Conservation (phyloP, 164 flowering plant genomes). For the Chloranthus sessilifolius region DNA sequence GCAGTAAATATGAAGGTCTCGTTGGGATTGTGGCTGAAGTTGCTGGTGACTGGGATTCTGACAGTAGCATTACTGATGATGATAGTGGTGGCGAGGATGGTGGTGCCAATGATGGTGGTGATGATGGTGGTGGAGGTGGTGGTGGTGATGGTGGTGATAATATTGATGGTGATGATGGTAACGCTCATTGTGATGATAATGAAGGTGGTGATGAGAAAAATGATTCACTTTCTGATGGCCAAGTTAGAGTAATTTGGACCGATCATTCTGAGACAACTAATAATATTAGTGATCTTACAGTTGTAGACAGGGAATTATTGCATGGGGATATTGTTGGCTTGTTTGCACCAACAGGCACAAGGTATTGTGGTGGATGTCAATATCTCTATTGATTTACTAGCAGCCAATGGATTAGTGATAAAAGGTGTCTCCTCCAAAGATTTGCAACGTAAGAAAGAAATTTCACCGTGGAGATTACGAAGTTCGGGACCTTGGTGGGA, state of each 20-base stretch:
- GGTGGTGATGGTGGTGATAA: conserved; percentile 22
- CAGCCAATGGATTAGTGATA: conserved; percentile 47
- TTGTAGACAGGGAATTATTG: conserved; percentile 79
- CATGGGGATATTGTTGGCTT: conserved; percentile 94
- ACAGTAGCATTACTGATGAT: conserved; percentile 23
- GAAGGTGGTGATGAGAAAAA: conserved; percentile 21
- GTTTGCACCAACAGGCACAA: conserved; percentile 77
- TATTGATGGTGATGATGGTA: conserved; percentile 14
- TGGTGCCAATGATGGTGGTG: conserved; percentile 13
- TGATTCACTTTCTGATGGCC: conserved; percentile 54
- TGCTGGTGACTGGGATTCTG: conserved; percentile 50
- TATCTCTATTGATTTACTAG: conserved; percentile 62
- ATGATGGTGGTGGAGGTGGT: conserved; percentile 29
- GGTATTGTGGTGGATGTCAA: conserved; percentile 85
- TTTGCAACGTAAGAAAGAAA: conserved; percentile 75
- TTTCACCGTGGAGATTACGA: conserved; percentile 85
- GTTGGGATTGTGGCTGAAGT: conserved; percentile 44
- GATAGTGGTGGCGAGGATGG: conserved; percentile 8
- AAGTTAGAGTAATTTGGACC: conserved; percentile 83
- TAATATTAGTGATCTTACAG: conserved; percentile 42
- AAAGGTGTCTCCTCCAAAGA: conserved; percentile 58
- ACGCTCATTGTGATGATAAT: conserved; percentile 14
- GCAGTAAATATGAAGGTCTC: conserved; percentile 21
- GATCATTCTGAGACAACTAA: conserved; percentile 61
- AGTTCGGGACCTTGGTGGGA: conserved; percentile 94